Conservation (phyloP, 371 early-diverging fungal species). For the Rhizomucor pusillus region DNA sequence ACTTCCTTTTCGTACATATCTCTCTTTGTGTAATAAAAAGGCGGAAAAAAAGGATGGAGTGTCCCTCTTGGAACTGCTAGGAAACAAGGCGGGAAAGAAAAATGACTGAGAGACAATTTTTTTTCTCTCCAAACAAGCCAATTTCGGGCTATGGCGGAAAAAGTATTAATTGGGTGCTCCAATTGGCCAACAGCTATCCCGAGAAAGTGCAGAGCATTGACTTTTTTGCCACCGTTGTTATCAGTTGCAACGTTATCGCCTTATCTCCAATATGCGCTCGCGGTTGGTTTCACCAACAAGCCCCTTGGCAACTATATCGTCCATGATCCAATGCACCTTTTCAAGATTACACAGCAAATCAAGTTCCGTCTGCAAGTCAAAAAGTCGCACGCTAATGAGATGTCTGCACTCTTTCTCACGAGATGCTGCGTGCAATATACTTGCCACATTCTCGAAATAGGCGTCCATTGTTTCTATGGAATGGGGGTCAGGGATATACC, state of each 20-base stretch:
- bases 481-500: neutral
- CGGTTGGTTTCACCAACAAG: slow-evolving; percentile 30
- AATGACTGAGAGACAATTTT: too few species aligned
- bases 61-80: too few species aligned
- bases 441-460: slow-evolving; percentile 49
- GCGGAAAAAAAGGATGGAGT: too few species aligned
- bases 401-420: neutral
- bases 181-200: too few species aligned
- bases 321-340: slow-evolving; percentile 48
- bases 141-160: too few species aligned
- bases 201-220: too few species aligned
- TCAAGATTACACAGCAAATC: slow-evolving; percentile 51
- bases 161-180: neutral
- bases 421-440: too few species aligned
- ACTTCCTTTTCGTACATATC: too few species aligned
- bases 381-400: neutral
- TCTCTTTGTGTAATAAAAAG: too few species aligned
- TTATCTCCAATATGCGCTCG: slow-evolving; percentile 11
- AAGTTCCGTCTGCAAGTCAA: slow-evolving; percentile 36
- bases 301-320: slow-evolving; percentile 48
- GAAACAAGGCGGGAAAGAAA: neutral
- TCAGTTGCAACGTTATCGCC: neutral
- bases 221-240: neutral
- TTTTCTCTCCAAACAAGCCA: too few species aligned
- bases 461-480: slow-evolving; percentile 34